Conservation (phyloP, 768 basidiomycete species). For the Lentinula boryana region DNA sequence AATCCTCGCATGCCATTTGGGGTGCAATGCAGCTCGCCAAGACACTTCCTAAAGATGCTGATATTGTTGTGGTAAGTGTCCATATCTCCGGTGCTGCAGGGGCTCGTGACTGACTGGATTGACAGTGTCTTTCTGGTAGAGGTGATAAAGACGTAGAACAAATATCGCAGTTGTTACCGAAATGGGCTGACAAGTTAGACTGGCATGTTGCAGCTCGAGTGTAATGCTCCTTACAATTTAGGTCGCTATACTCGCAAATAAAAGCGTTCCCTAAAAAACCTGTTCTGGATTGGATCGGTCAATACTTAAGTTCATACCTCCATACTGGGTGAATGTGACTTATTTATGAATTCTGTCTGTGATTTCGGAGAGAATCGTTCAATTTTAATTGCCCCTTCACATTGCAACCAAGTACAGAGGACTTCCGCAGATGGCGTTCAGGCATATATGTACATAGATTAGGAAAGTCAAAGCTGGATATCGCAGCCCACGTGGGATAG, state of each 20-base stretch:
- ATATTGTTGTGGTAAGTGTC: slow-evolving; percentile 82
- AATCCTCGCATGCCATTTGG: slow-evolving; percentile 97
- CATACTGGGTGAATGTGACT: too few species aligned
- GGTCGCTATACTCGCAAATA: neutral
- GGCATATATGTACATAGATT: neutral
- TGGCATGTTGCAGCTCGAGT: slow-evolving; percentile 66
- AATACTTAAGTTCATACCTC: too few species aligned
- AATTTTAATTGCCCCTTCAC: too few species aligned
- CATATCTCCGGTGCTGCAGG: neutral
- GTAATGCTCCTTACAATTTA: neutral
- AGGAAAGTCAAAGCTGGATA: neutral
- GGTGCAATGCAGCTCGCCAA: slow-evolving; percentile 81
- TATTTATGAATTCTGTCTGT: too few species aligned
- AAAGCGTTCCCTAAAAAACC: neutral
- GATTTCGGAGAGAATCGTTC: too few species aligned
- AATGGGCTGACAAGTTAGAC: slow-evolving; percentile 91
- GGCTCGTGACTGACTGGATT: neutral
- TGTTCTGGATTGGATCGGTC: too few species aligned
- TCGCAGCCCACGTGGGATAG: neutral
- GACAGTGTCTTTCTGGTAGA: slow-evolving; percentile 85
- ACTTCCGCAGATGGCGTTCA: too few species aligned
- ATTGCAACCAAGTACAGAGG: neutral
- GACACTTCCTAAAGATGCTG: slow-evolving; percentile 74
- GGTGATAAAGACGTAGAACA: slow-evolving; percentile 99
- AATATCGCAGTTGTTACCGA: slow-evolving; percentile 88